phyloP scores from a whole-genome alignment of 2,329 filamentous ascomycete genomes.

The Tolypocladium sp. region DNA sequence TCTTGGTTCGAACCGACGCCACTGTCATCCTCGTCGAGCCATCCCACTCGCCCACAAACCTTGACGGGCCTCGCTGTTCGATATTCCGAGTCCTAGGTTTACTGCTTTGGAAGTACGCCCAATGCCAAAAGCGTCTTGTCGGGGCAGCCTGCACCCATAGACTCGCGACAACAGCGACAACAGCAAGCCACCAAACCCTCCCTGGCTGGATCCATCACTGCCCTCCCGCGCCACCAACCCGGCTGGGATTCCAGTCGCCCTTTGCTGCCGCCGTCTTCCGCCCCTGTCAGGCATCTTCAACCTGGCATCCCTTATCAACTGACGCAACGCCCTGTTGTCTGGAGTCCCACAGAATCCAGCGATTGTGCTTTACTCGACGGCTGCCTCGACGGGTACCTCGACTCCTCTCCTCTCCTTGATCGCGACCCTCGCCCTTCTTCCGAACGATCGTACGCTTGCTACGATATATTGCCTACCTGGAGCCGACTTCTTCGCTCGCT shows the following conservation, averaged over 20 bases:
- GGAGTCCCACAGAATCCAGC: too few relatives aligned
- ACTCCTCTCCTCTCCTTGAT: too few relatives aligned
- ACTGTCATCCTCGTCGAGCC: too few relatives aligned
- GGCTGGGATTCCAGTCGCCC: conserved; percentile 13
- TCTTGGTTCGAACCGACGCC: too few relatives aligned
- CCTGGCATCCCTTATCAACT: background rate
- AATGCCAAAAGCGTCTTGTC: background rate
- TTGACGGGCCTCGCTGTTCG: too few relatives aligned
- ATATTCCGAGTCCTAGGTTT: too few relatives aligned
- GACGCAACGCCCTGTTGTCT: background rate
- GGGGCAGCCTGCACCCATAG: conserved; percentile 5
- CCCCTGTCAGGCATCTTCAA: background rate
- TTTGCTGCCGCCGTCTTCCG: background rate
- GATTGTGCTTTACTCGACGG: too few relatives aligned
- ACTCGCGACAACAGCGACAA: conserved; percentile 10
- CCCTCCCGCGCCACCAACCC: background rate
- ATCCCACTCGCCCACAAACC: too few relatives aligned
- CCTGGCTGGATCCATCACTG: background rate
- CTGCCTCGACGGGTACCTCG: too few relatives aligned
- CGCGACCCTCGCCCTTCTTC: too few relatives aligned
- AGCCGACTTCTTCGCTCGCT: conserved; percentile 4
- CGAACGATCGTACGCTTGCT: too few relatives aligned
- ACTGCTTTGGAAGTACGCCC: background rate
- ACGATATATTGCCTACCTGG: too few relatives aligned
- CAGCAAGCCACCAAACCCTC: conserved; percentile 13